Conservation (phyloP, 768 basidiomycete genomes). For the Dentipellis fragilis region DNA sequence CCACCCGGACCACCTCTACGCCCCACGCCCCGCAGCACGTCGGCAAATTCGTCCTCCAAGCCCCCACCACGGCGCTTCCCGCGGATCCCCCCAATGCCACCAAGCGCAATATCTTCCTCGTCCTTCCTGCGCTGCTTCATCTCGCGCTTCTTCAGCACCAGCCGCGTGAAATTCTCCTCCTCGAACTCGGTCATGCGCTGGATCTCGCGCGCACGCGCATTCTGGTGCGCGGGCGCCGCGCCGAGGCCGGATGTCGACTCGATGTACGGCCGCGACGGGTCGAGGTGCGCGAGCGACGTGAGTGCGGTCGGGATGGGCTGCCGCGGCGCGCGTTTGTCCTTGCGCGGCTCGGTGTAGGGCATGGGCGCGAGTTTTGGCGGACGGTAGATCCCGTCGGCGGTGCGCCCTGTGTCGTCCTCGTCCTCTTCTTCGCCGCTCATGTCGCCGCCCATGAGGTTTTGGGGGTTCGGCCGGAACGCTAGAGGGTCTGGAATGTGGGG, state of each 20-base stretch:
- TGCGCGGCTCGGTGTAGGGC: constrained; percentile 65
- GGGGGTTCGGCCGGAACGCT: constrained; percentile 85
- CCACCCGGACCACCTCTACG: constrained; percentile 26
- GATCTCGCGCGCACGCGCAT: constrained; percentile 68
- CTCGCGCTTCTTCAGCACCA: constrained; percentile 88
- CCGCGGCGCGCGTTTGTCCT: constrained; percentile 34
- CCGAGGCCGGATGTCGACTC: constrained; percentile 72
- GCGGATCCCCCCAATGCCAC: constrained; percentile 42
- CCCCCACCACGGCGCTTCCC: constrained; percentile 56
- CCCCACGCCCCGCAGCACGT: constrained; percentile 58
- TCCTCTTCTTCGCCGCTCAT: constrained; percentile 25
- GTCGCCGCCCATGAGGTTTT: constrained; percentile 48
- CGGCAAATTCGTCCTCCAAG: constrained; percentile 77
- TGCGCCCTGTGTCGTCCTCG: constrained; percentile 14
- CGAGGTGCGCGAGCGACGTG: constrained; percentile 36
- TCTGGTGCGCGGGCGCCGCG: constrained; percentile 45
- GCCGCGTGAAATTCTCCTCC: constrained; percentile 87
- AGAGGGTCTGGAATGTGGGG: constrained; percentile 71
- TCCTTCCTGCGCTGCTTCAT: constrained; percentile 60
- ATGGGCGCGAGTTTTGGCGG: constrained; percentile 86
- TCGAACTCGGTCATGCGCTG: constrained; percentile 81
- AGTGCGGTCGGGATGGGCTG: constrained; percentile 58
- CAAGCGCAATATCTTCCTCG: constrained; percentile 82
- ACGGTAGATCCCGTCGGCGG: constrained; percentile 53
- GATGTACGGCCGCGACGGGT: constrained; percentile 51